A percentile compares a stretch with the other conserved stretches of the same genome.
phyloP scores from a whole-genome alignment of 2,329 filamentous ascomycete genomes.

The Phaeosphaeriaceae sp. region DNA sequence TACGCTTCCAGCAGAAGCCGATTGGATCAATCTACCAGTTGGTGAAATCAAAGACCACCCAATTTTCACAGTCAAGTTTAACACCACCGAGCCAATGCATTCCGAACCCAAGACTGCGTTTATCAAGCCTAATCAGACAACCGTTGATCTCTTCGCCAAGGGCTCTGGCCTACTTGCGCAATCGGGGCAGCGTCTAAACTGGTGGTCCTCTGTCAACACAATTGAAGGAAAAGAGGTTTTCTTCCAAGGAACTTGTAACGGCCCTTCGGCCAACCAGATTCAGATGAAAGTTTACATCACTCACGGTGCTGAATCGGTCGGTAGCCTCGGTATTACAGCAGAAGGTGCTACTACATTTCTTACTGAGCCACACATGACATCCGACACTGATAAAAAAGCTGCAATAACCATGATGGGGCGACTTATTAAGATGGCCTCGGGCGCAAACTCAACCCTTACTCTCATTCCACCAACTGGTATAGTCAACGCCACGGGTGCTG shows the following conservation, averaged over 20 bases:
- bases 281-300: constrained; percentile 62
- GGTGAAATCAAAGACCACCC: constrained; percentile 52
- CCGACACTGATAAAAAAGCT: constrained; percentile 50
- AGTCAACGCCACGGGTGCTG: constrained; percentile 49
- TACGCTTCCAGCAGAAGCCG: constrained; percentile 49
- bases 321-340: constrained; percentile 56
- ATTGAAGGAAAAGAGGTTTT: constrained; percentile 49
- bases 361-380: constrained; percentile 59
- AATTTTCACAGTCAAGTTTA: constrained; percentile 46
- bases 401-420: constrained; percentile 56
- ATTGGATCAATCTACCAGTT: constrained; percentile 60
- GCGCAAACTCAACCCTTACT: constrained; percentile 36
- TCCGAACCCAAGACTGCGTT: constrained; percentile 29
- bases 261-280: constrained; percentile 42
- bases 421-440: constrained; percentile 46
- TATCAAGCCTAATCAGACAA: constrained; percentile 37
- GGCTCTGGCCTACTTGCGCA: constrained; percentile 53
- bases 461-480: constrained; percentile 45
- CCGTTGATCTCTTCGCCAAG: constrained; percentile 42
- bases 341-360: constrained; percentile 52
- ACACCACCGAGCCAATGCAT: constrained; percentile 26
- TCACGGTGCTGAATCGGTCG: constrained; percentile 66
- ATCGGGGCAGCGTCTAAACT: constrained; percentile 56
- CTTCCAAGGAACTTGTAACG: constrained; percentile 56
- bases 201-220: constrained; percentile 55